These are phyloP conservation scores for Penicillium turbatum DNA, from an alignment of 495 filamentous ascomycete genomes.

Conservation along the genomic window DNA sequence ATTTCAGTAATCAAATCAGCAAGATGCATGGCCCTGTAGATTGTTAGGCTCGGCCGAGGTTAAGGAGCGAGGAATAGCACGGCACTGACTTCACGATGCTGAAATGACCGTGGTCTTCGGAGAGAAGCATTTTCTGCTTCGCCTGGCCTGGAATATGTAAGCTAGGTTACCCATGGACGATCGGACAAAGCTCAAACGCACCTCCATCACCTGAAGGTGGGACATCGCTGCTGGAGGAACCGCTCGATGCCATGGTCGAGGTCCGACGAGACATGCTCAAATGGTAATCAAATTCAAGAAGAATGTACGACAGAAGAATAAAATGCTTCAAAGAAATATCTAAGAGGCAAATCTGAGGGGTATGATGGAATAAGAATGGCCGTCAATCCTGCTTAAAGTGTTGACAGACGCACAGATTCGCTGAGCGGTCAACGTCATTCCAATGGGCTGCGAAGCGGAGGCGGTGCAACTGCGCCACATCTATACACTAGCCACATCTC, in stretches of 20 bases:
- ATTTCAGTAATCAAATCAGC: constrained; percentile 94
- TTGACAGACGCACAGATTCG: constrained; percentile 38
- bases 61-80: not conserved
- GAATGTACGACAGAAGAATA: not conserved
- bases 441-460: constrained; percentile 18
- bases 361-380: constrained; percentile 21
- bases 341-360: constrained; percentile 12
- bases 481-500: constrained; percentile 21
- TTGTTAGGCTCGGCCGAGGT: constrained; percentile 15
- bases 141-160: constrained; percentile 55
- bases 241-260: constrained; percentile 38
- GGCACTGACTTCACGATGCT: constrained; percentile 61
- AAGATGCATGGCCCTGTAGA: constrained; percentile 73
- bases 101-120: constrained; percentile 71
- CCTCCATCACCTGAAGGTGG: constrained; percentile 38
- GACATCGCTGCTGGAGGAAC: constrained; percentile 35
- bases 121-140: constrained; percentile 83
- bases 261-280: constrained; percentile 48
- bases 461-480: constrained; percentile 33
- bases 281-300: constrained; percentile 7
- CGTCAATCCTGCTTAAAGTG: constrained; percentile 30
- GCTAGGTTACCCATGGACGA: constrained; percentile 9
- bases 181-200: constrained; percentile 23
- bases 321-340: constrained; percentile 1
- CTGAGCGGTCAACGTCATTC: constrained; percentile 42